A percentile compares a stretch with the other conserved stretches of the same genome.
phyloP scores from a whole-genome alignment of 768 basidiomycete species.

The Termitomyces sp. region DNA sequence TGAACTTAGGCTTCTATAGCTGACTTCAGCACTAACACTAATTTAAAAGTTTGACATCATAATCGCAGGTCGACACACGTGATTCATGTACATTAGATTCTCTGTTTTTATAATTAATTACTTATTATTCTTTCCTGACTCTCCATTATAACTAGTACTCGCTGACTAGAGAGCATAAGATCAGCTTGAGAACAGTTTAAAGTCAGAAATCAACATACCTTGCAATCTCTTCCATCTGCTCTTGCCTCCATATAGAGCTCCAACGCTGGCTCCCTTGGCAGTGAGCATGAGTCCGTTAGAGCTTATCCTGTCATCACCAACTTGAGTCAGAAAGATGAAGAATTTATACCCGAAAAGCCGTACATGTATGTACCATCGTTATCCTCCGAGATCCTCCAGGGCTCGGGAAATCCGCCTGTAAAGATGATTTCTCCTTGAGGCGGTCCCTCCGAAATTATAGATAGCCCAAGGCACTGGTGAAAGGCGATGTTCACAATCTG shows the following conservation, averaged over 20 bases:
- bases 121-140: too few species aligned
- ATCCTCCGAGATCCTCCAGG: neutral
- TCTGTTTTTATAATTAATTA: neutral
- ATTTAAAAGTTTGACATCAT: neutral
- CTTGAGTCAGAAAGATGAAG: neutral
- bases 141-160: neutral
- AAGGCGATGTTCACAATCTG: neutral
- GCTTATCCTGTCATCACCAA: neutral
- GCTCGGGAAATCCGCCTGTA: neutral
- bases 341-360: neutral
- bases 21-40: neutral
- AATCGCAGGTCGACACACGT: too few species aligned
- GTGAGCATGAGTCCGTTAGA: neutral
- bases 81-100: too few species aligned
- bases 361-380: neutral
- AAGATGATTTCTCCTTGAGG: neutral
- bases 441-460: neutral
- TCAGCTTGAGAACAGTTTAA: neutral
- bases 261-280: neutral
- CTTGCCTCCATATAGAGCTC: neutral
- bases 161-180: neutral
- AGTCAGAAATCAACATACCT: neutral
- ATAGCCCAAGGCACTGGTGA: neutral
- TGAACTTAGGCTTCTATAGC: too few species aligned
- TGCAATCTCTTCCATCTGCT: neutral